phyloP scores from a whole-genome alignment of 345 rosid species.

The Moricandia arvensis region DNA sequence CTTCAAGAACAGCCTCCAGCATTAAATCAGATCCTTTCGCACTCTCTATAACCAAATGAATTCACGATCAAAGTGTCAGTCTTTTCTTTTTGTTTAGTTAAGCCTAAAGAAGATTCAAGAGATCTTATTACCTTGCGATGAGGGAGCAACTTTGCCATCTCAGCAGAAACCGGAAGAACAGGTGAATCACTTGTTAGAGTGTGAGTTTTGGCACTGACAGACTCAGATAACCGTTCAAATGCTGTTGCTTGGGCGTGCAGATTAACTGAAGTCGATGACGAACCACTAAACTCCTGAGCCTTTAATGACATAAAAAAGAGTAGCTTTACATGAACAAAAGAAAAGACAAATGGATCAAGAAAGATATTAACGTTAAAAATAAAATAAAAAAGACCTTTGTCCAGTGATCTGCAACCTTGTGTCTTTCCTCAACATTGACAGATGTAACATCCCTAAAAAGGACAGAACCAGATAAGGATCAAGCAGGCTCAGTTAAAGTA shows the following conservation, averaged over 20 bases:
- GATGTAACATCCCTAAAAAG: conserved; percentile 25
- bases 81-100: neutral
- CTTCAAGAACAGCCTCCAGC: conserved; percentile 66
- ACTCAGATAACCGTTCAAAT: conserved; percentile 61
- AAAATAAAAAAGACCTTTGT: conserved; percentile 42
- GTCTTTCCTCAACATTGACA: conserved; percentile 35
- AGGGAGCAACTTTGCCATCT: conserved; percentile 76
- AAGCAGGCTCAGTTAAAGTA: neutral
- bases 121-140: conserved; percentile 45
- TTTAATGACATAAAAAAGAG: conserved; percentile 2
- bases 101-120: neutral
- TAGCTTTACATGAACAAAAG: neutral
- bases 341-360: neutral
- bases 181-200: conserved; percentile 40
- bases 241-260: conserved; percentile 72
- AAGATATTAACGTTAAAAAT: neutral
- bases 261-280: conserved; percentile 40
- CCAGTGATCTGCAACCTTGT: conserved; percentile 28
- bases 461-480: conserved; percentile 1
- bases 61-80: neutral
- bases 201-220: conserved; percentile 32
- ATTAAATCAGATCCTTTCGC: conserved; percentile 60
- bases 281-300: conserved; percentile 39
- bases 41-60: conserved; percentile 37
- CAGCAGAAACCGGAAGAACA: conserved; percentile 83